Base-by-base conservation (phyloP, 2,329 filamentous ascomycete genomes). In the Cytospora schulzeri region DNA sequence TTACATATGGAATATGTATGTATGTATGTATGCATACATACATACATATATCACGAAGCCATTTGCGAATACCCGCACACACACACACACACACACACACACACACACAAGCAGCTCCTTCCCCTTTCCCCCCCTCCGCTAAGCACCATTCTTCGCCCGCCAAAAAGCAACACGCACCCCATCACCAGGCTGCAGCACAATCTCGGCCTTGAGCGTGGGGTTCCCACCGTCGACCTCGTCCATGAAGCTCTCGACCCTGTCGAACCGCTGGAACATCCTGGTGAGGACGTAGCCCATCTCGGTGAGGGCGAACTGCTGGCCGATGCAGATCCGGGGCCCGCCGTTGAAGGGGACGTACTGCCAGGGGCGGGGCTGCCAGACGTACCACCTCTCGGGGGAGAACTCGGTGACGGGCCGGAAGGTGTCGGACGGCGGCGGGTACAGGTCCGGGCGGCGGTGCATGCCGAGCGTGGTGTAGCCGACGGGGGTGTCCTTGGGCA, bases 241-340 rank as follows among this genome's bases (percentile, higher is more conserved):
- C 85, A 87, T 88, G 69, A 81, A 77, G 71, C 78, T 85, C 71
- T 87, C 84, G 9, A 92, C 79, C 14, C 81, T 76, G 62, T 88
- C 85, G 72, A 90, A 95, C 28, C 83, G 81, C 79, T 94, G 91
- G 72, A 93, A 85, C 68, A 94, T 72, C 53, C 91, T 80, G 31
- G 88, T 87, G 66, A 92, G 81, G 12, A 90, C 87, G 73, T 93
- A 93, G 33, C 80, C 79, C 79, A 91, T 91, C 79, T 93, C 90
- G 0, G 90, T 92, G 55, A 93, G 77, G 17, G 91, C 91, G 74
- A 93, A 94, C 75, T 94, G 90, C 80, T 94, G 90, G 1, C 90
- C 90, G 65, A 93, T 86, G 75, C 90, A 91, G 72, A 91, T 90
- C 35, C 90, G 80, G 52, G 90, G 88, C 1, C 89, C 90, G 14